A percentile compares a stretch with the other conserved stretches of the same genome.
Evolutionary conservation across 1,139 yeast genomes (phyloP).

Genomic region (Yamadazyma mexicana): DNA sequence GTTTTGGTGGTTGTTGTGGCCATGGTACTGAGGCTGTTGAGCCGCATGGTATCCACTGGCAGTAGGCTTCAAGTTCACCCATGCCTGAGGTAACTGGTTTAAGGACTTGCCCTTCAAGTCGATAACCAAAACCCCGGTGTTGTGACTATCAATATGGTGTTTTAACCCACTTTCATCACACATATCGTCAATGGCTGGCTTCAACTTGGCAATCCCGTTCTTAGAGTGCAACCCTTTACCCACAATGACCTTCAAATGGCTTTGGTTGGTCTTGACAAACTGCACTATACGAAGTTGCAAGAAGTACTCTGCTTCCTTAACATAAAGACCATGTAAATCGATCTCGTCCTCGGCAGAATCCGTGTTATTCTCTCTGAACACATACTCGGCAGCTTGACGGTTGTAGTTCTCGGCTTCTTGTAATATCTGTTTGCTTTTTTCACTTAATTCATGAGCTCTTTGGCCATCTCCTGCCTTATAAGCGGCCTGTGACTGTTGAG

Average conservation of each 20-base stretch:
- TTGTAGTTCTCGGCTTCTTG: conserved; percentile 68
- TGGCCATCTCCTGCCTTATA: conserved; percentile 71
- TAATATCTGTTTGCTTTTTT: conserved; percentile 60
- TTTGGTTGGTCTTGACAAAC: conserved; percentile 60
- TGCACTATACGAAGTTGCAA: conserved; percentile 73
- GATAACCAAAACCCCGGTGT: conserved; percentile 78
- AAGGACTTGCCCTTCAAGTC: conserved; percentile 47
- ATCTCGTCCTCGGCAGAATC: conserved; percentile 85
- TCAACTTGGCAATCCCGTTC: conserved; percentile 79
- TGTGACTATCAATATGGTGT: conserved; percentile 64
- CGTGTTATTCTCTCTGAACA: conserved; percentile 82
- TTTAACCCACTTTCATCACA: conserved; percentile 65
- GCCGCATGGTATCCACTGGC: conserved; percentile 18
- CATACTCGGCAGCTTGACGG: conserved; percentile 85
- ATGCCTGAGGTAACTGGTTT: conserved; percentile 50
- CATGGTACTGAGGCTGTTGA: conserved; percentile 19
- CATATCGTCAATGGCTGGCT: conserved; percentile 83
- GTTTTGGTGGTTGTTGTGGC: conserved; percentile 13
- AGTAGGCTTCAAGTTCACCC: conserved; percentile 33
- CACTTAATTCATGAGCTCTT: conserved; percentile 72
- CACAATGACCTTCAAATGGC: conserved; percentile 66
- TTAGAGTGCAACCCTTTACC: conserved; percentile 93
- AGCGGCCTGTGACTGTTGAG: conserved; percentile 74
- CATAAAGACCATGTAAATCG: conserved; percentile 89
- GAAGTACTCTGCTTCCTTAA: conserved; percentile 82